A percentile compares a stretch with the other conserved stretches of the same genome.
phyloP scores from a whole-genome alignment of 257 asterid genomes.

The Osmanthus fragrans region DNA sequence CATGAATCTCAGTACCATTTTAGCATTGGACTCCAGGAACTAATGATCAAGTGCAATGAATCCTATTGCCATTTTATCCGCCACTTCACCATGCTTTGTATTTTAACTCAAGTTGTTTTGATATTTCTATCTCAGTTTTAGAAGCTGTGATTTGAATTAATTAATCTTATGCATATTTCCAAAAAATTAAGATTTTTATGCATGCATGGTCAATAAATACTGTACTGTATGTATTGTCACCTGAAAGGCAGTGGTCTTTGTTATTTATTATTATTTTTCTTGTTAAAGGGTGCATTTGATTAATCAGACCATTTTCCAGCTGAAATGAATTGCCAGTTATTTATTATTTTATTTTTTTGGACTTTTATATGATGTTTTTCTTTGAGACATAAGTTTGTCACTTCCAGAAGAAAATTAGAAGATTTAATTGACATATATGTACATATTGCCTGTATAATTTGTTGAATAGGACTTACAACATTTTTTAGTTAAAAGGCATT shows the following conservation, averaged over 20 bases:
- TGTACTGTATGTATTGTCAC: neutral
- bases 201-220: conserved; percentile 5
- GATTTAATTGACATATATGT: no score
- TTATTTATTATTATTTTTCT: no score
- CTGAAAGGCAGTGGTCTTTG: neutral
- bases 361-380: neutral
- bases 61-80: neutral
- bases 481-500: no score
- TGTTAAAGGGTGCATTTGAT: neutral
- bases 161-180: neutral
- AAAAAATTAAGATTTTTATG: neutral
- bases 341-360: neutral
- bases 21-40: conserved; percentile 51
- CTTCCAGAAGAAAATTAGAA: neutral
- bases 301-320: neutral
- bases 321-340: neutral
- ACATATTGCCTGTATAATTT: no score
- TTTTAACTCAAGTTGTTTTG: conserved; percentile 13
- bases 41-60: conserved; percentile 8
- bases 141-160: neutral
- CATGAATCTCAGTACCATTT: conserved; percentile 63
- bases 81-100: neutral
- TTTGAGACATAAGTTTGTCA: neutral
- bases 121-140: conserved; percentile 11
- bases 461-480: no score